Conservation (phyloP, 768 basidiomycete species). For the Lactifluus hygrophoroides region DNA sequence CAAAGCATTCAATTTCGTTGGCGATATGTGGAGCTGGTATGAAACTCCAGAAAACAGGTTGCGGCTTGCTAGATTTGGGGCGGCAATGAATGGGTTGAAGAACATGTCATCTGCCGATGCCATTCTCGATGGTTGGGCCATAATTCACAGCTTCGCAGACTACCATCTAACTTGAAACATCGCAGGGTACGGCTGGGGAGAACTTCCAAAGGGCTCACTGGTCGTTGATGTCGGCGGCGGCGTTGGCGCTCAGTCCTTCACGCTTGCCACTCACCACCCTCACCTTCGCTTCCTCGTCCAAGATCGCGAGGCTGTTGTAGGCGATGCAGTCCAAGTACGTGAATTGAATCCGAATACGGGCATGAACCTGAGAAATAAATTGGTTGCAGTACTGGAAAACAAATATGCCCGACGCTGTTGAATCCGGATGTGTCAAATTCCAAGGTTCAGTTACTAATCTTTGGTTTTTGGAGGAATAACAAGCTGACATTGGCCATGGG, state of each 20-base stretch:
- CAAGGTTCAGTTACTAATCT: slow-evolving; percentile 16
- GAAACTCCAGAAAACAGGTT: slow-evolving; percentile 7
- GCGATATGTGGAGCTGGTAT: neutral
- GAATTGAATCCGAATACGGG: neutral
- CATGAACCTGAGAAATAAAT: neutral
- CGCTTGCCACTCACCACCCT: slow-evolving; percentile 21
- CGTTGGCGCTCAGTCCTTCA: slow-evolving; percentile 23
- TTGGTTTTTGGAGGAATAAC: no score
- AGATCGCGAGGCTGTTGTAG: slow-evolving; percentile 25
- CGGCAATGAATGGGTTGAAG: slow-evolving; percentile 4
- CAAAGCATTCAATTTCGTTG: neutral
- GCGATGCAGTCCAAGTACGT: slow-evolving; percentile 20
- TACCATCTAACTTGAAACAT: neutral
- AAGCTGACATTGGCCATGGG: no score
- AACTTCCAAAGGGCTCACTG: slow-evolving; percentile 18
- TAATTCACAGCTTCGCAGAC: neutral
- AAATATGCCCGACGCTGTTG: slow-evolving; percentile 21
- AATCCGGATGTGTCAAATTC: slow-evolving; percentile 21
- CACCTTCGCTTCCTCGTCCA: slow-evolving; percentile 27
- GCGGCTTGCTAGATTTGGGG: neutral
- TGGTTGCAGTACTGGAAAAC: slow-evolving; percentile 21
- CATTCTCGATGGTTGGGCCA: neutral
- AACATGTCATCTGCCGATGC: neutral
- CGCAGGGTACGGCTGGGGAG: slow-evolving; percentile 26
- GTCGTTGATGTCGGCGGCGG: slow-evolving; percentile 33